Evolutionary conservation across 2,329 filamentous ascomycete species (phyloP).

Genomic region (Ophiostoma piceae): DNA sequence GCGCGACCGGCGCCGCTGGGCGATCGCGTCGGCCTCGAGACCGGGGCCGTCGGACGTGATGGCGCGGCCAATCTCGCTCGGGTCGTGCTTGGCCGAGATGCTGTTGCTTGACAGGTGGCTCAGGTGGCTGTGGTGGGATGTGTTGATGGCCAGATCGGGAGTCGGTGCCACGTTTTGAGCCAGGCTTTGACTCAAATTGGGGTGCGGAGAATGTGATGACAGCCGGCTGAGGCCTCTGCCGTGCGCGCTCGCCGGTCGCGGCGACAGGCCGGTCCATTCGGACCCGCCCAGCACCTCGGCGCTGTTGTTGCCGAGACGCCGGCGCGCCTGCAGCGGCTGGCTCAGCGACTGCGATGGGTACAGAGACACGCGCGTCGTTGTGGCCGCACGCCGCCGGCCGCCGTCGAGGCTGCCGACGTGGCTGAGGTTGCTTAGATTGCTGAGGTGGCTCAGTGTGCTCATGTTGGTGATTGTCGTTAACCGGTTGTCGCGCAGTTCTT

Average conservation of each 20-base stretch:
- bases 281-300: constrained; percentile 34
- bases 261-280: constrained; percentile 51
- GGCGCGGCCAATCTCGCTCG: constrained; percentile 53
- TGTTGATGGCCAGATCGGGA: constrained; percentile 23
- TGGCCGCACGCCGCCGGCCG: constrained; percentile 38
- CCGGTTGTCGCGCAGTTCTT: neutral
- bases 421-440: neutral
- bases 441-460: neutral
- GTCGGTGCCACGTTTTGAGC: neutral
- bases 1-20: constrained; percentile 51
- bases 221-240: constrained; percentile 39
- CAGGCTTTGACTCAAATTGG: constrained; percentile 22
- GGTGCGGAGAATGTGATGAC: constrained; percentile 30
- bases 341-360: constrained; percentile 28
- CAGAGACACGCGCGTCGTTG: constrained; percentile 37
- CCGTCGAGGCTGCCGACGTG: constrained; percentile 1
- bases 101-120: neutral
- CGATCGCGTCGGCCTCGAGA: constrained; percentile 29
- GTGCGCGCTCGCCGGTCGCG: constrained; percentile 57
- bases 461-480: neutral
- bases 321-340: constrained; percentile 26
- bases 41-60: constrained; percentile 50
- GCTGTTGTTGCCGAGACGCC: constrained; percentile 30
- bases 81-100: constrained; percentile 26
- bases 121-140: constrained; percentile 26